These are phyloP conservation scores for Cucumis hystrix DNA, from an alignment of 306 rosid genomes.

Conservation along the genomic window DNA sequence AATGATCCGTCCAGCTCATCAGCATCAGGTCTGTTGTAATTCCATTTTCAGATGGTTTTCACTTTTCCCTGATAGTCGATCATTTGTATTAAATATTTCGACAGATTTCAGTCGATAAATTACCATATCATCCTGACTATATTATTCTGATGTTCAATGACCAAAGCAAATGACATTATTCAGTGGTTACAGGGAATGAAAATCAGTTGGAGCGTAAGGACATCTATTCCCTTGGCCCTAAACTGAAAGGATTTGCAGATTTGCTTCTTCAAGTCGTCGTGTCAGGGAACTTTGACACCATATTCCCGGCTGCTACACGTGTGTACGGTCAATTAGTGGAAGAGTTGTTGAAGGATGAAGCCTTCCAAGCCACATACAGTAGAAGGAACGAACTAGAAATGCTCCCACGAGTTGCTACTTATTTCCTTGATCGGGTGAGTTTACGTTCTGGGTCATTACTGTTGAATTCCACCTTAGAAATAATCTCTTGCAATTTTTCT, in stretches of 20 bases:
- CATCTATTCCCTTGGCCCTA: constrained; percentile 32
- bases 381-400: constrained; percentile 52
- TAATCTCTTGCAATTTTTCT: neutral
- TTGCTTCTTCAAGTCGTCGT: constrained; percentile 42
- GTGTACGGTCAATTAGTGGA: constrained; percentile 43
- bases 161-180: neutral
- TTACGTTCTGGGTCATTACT: constrained; percentile 4
- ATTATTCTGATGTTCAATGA: neutral
- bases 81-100: neutral
- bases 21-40: constrained; percentile 41
- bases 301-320: constrained; percentile 42
- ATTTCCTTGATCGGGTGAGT: constrained; percentile 60
- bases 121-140: neutral
- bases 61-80: neutral
- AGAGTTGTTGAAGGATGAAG: constrained; percentile 63
- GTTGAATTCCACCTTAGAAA: neutral
- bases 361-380: constrained; percentile 59
- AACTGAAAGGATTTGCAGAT: constrained; percentile 48
- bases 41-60: neutral
- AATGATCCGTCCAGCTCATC: constrained; percentile 31
- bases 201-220: constrained; percentile 18
- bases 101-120: neutral
- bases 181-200: constrained; percentile 21
- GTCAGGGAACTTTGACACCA: constrained; percentile 37
- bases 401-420: constrained; percentile 55